These are phyloP conservation scores for Cystobasidium slooffiae DNA, from an alignment of 1,284 basidiomycete genomes.

Conservation along the genomic window DNA sequence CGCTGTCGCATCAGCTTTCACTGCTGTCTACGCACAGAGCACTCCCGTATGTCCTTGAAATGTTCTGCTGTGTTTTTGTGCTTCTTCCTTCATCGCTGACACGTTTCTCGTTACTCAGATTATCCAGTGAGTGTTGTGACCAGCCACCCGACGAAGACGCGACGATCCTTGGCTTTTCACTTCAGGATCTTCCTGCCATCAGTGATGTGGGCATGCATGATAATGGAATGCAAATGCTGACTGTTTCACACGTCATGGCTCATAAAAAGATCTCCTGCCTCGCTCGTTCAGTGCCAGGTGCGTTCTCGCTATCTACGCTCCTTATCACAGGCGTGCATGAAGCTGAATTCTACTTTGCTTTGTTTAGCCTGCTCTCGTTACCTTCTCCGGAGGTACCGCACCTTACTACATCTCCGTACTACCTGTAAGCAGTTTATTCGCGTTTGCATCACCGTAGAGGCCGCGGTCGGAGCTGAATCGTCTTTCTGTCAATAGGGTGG, in stretches of 20 bases:
- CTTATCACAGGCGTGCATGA: neutral
- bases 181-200: slow-evolving; percentile 8
- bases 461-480: neutral
- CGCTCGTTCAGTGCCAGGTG: slow-evolving; percentile 46
- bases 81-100: slow-evolving; percentile 9
- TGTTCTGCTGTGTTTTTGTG: neutral
- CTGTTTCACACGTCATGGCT: neutral
- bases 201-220: neutral
- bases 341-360: neutral
- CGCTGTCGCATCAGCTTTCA: slow-evolving; percentile 33
- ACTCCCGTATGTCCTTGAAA: slow-evolving; percentile 38
- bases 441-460: neutral
- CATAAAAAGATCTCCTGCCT: slow-evolving; percentile 31
- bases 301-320: neutral
- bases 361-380: slow-evolving; percentile 31
- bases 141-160: slow-evolving; percentile 10
- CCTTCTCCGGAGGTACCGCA: slow-evolving; percentile 42
- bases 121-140: slow-evolving; percentile 31
- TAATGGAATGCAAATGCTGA: neutral
- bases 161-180: slow-evolving; percentile 1
- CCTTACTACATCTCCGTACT: slow-evolving; percentile 48
- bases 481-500: slow-evolving; percentile 34
- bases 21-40: slow-evolving; percentile 42
- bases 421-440: neutral
- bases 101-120: slow-evolving; percentile 10